Percentiles rank a stretch among this genome's conserved stretches.
phyloP scores from a whole-genome alignment of 2,329 filamentous ascomycete genomes.

The Thermothelomyces thermophilus region DNA sequence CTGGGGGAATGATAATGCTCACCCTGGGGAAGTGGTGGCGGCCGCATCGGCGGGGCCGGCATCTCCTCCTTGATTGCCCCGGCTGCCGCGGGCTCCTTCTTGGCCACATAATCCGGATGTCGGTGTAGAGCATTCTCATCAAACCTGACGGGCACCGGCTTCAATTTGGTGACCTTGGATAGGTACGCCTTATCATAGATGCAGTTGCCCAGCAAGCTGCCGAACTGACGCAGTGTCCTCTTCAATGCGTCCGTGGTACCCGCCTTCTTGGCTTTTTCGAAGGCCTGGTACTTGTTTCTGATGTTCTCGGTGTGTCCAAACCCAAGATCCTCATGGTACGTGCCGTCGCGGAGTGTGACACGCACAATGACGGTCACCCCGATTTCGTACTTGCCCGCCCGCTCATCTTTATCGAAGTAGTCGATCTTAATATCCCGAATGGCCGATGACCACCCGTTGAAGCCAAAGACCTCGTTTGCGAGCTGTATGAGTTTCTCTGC shows the following conservation, averaged over 20 bases:
- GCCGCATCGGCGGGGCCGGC: slow-evolving; percentile 1
- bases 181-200: slow-evolving; percentile 96
- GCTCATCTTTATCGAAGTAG: slow-evolving; percentile 81
- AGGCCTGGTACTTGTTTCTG: slow-evolving; percentile 89
- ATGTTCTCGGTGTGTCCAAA: slow-evolving; percentile 96
- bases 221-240: slow-evolving; percentile 81
- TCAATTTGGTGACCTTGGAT: slow-evolving; percentile 82
- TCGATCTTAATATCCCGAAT: slow-evolving; percentile 93
- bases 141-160: slow-evolving; percentile 69
- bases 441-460: slow-evolving; percentile 96
- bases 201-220: slow-evolving; percentile 96
- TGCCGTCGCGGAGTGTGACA: slow-evolving; percentile 84
- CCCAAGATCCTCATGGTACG: slow-evolving; percentile 96
- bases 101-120: slow-evolving; percentile 65
- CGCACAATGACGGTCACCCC: slow-evolving; percentile 87
- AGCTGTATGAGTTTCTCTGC: slow-evolving; percentile 94
- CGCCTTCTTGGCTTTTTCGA: slow-evolving; percentile 98
- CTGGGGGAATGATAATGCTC: not conserved
- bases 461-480: slow-evolving; percentile 91
- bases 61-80: slow-evolving; percentile 21
- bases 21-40: slow-evolving; percentile 15
- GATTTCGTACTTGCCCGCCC: slow-evolving; percentile 71
- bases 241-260: slow-evolving; percentile 93
- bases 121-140: slow-evolving; percentile 74
- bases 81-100: slow-evolving; percentile 48